Base-by-base conservation (phyloP, 345 rosid species). In the Erucastrum elatum region DNA sequence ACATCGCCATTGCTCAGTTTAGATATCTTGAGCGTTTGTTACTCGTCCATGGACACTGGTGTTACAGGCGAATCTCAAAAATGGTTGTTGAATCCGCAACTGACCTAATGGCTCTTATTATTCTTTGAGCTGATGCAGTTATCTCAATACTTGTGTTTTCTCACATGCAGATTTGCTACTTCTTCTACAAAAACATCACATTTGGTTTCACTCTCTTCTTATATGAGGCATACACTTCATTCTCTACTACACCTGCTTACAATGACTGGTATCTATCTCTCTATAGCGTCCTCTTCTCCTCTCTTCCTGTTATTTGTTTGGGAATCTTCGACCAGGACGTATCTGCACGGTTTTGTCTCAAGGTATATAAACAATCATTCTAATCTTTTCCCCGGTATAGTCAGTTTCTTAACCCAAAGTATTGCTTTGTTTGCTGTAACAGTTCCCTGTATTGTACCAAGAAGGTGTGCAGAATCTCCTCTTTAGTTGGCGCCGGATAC, bases 41-140 rank as follows among this genome's bases (percentile, higher is more conserved):
- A 74, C 94, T 95, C 67, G 88, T 95, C 79, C 99, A 95, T 77
- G 99, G 98, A 76, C 99, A 95, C 76, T 95, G 99, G 99, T 95
- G 98, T 82, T 95, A 95, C 75, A 83, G 96, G 66, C 89, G 98
- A 73, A 87, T 95, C 77, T 86, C 99, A 55, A 72, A 93, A 58
- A 93, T 95, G 98, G 99, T 95, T 81, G 25, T 71, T 10, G 11
- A 59, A 71, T 46, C 49, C 10, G 12, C 65, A 30, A 35, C 63
- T 71, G 49, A 49, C 64, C 21, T 31, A 56, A 29, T 8, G 2
- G 53, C 4, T 64, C 55, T 64, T 62, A 55, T 4, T 56, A 64
- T 34, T 16, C 68, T 61, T 16, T 49, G 29, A 25, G 51, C 62
- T 55, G n/a, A 11, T 58, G 56, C 46, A 61, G 30, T 68, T 27